Base-by-base conservation (phyloP, 257 asterid genomes). In the Penstemon eatonii region DNA sequence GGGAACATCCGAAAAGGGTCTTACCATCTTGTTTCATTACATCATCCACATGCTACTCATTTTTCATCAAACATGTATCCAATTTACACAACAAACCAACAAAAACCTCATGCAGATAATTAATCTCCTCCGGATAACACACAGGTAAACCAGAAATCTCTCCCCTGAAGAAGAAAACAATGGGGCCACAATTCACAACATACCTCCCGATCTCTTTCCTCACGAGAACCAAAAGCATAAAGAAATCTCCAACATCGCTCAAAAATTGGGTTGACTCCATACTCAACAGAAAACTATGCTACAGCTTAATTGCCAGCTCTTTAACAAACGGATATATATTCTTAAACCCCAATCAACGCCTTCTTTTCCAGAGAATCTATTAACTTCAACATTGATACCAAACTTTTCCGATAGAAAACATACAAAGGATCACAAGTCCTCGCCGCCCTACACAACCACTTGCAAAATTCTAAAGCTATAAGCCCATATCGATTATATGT, bases 391-490 rank as follows among this genome's bases (percentile, higher is more conserved):
- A 90, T 81, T 3, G 73, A 36, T 40, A 84, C 95, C 60, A 87
- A 74, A 69, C 75, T 85, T 77, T 82, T 81, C 60, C 95, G 81
- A 69, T 95, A 87, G 7, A 73, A 65, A 55, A 58, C 50, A 66
- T 87, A 87, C 76, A 89, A 69, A 0, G 77, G 71, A 77, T 87
- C 95, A 62, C 74, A 80, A 62, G 46, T 53, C 43, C 89, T 90
- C n/a, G 71, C 85, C 0, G 80, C 75, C 60, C 74, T 53, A 61
- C 74, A 81, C 66, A 89, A 80, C 80, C 82, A 73, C 78, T 74
- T 85, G 68, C 96, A 89, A 63, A 89, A 89, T 15, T 87, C 92
- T 76, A 89, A 72, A 37, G 85, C 69, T 39, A 89, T 82, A 0
- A 85, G 88, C 8, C 81, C 80, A 33, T 82, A 87, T 5, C 76